These are phyloP conservation scores for Pythium grandisporangium DNA, from an alignment of 352 stramenopile genomes.

Conservation along the genomic window DNA sequence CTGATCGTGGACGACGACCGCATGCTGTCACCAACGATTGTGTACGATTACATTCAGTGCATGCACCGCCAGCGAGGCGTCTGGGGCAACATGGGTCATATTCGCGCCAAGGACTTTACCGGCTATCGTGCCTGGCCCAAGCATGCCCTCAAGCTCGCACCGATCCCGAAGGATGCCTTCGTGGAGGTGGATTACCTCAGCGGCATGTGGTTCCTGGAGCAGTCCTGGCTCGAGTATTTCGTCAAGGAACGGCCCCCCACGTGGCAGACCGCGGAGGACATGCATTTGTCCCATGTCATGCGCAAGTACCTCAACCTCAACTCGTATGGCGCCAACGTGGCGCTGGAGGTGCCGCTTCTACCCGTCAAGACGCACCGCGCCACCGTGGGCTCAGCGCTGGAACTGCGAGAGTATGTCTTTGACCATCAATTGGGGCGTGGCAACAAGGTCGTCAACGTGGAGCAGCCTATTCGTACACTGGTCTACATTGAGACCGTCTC, in stretches of 20 bases:
- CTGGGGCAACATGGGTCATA: conserved; percentile 44
- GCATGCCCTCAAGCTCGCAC: conserved; percentile 7
- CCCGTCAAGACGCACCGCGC: conserved; percentile 29
- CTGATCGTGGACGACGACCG: conserved; percentile 6
- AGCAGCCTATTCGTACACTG: conserved; percentile 32
- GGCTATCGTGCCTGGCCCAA: conserved; percentile 46
- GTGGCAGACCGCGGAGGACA: conserved; percentile 47
- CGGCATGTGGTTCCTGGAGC: conserved; percentile 58
- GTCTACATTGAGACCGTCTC: conserved; percentile 38
- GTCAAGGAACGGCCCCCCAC: conserved; percentile 38
- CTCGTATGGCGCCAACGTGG: conserved; percentile 42
- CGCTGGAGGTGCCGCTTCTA: conserved; percentile 14
- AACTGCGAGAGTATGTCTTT: conserved; percentile 48
- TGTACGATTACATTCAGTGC: conserved; percentile 10
- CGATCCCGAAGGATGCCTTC: conserved; percentile 10
- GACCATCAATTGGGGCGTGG: conserved; percentile 46
- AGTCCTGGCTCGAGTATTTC: conserved; percentile 59
- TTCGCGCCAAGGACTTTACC: conserved; percentile 24
- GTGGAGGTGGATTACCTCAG: conserved; percentile 51
- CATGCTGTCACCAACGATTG: conserved; percentile 9
- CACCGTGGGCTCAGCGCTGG: conserved; percentile 31
- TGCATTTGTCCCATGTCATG: conserved; percentile 54
- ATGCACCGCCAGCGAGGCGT: conserved; percentile 21
- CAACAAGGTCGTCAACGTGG: conserved; percentile 45
- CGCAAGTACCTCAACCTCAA: conserved; percentile 61